Evolutionary conservation across 1,284 basidiomycete species (phyloP), one percentile per base, ranked within the genome.

Genomic region (Exobasidium rhododendri): DNA sequence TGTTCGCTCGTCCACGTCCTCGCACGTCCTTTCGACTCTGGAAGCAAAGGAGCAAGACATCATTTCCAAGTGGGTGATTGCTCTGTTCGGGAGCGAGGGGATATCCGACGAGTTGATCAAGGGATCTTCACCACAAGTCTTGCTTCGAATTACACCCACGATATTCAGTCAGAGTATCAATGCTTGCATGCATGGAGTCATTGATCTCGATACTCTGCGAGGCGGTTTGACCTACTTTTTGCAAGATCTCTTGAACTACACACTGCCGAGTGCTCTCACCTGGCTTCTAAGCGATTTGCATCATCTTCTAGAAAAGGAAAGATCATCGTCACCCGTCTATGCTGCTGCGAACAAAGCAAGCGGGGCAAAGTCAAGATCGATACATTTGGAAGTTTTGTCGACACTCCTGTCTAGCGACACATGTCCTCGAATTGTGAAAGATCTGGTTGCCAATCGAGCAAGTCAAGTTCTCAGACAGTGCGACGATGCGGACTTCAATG

Each of bases 171-270:
- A 85, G 63, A 80, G 81, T 4, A 80, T 84, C 56, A 64, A 72
- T 1, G 83, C 84, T 0, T 80, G 80, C 24, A 71, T 80, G 6
- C 65, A 76, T 0, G 82, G 82, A 24, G 73, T 82, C 13, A 82
- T 85, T 55, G 83, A 84, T 62, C 67, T 81, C 4, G 83, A 84
- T 49, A 83, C 81, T 7, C 79, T 85, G 2, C 80, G 81, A 32
- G 80, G 81, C 24, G 84, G 83, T 0, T 72, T 84, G 17, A 82
- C 82, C 6, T 84, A 84, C 75, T 84, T 84, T 63, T 78, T 82
- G 1, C 83, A 84, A 65, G 82, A 83, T 20, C 71, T 84, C 1
- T 73, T 85, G 3, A 82, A 81, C 66, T 85, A 83, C 80, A 81
- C 83, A 10, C 69, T 84, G n/a, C 82, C 82, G 1, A 81, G 81